phyloP scores from a whole-genome alignment of 2,329 filamentous ascomycete genomes.

The Botrytis pseudocinerea region DNA sequence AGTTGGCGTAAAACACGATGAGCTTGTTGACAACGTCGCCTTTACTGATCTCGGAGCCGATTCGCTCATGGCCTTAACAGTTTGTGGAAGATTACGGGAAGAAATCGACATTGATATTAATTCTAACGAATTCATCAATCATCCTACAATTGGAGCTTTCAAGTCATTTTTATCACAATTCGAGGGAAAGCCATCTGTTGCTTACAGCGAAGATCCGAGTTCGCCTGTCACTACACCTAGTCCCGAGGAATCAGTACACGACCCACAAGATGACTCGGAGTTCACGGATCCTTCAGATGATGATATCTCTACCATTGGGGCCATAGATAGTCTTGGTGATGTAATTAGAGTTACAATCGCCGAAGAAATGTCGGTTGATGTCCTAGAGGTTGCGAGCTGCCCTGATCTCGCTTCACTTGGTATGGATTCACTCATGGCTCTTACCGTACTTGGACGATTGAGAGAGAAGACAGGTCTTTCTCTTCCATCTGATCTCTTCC shows the following conservation, averaged over 20 bases:
- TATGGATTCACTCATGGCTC: conserved; percentile 60
- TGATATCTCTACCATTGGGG: conserved; percentile 52
- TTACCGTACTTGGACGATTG: conserved; percentile 56
- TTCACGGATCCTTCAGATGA: conserved; percentile 47
- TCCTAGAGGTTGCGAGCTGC: conserved; percentile 59
- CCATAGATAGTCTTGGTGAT: conserved; percentile 50
- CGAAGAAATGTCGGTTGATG: conserved; percentile 70
- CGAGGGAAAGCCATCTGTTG: conserved; percentile 36
- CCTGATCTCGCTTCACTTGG: conserved; percentile 57
- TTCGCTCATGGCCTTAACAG: conserved; percentile 61
- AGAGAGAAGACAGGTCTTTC: conserved; percentile 55
- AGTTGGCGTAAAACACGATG: conserved; percentile 51
- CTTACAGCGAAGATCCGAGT: conserved; percentile 20
- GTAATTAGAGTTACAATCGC: conserved; percentile 66
- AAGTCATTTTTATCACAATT: conserved; percentile 48
- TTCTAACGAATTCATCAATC: conserved; percentile 43
- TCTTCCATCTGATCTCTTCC: conserved; percentile 61
- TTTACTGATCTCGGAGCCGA: conserved; percentile 59
- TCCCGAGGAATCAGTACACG: conserved; percentile 15
- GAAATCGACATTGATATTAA: conserved; percentile 56
- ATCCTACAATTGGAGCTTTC: conserved; percentile 52
- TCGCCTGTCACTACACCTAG: conserved; percentile 19
- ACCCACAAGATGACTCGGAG: conserved; percentile 41
- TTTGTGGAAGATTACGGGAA: conserved; percentile 57
- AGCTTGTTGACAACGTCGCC: conserved; percentile 53